These are phyloP conservation scores for Acanthamoeba culbertsoni DNA, from an alignment of 208 protist species.

Conservation along the genomic window DNA sequence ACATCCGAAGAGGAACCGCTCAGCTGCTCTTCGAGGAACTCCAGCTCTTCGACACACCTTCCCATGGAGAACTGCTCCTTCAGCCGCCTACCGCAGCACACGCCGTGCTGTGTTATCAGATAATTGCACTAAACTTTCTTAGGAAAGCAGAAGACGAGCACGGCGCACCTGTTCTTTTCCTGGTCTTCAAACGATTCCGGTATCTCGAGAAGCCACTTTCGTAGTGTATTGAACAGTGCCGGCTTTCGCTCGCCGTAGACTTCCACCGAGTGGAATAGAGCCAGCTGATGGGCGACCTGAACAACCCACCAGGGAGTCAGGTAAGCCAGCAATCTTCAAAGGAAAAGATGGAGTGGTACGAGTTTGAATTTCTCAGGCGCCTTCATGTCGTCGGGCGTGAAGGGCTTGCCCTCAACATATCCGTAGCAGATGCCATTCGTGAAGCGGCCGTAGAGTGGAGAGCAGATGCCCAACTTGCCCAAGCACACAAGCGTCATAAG, in stretches of 20 bases:
- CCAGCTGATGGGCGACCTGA: slow-evolving; percentile 18
- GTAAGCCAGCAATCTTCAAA: neutral
- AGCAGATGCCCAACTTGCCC: neutral
- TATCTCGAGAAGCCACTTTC: slow-evolving; percentile 35
- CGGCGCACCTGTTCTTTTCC: neutral
- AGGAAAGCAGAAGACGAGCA: neutral
- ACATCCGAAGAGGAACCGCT: neutral
- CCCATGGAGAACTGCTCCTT: slow-evolving; percentile 20
- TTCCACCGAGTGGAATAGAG: neutral
- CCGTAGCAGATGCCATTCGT: slow-evolving; percentile 50
- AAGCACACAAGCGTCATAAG: slow-evolving; percentile 10
- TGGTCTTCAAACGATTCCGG: neutral
- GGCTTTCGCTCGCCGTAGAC: neutral
- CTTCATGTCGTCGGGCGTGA: slow-evolving; percentile 47
- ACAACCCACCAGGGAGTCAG: neutral
- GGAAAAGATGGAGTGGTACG: neutral
- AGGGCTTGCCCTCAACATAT: slow-evolving; percentile 40
- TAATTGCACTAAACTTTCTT: neutral
- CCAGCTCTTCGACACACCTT: neutral
- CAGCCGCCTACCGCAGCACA: no score
- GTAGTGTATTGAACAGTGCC: slow-evolving; percentile 3
- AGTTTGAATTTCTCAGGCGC: slow-evolving; percentile 25
- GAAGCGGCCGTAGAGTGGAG: slow-evolving; percentile 45
- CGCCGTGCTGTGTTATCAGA: neutral
- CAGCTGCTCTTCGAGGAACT: slow-evolving; percentile 45